Evolutionary conservation across 495 filamentous ascomycete genomes (phyloP).

Genomic region (Xylaria flabelliformis): DNA sequence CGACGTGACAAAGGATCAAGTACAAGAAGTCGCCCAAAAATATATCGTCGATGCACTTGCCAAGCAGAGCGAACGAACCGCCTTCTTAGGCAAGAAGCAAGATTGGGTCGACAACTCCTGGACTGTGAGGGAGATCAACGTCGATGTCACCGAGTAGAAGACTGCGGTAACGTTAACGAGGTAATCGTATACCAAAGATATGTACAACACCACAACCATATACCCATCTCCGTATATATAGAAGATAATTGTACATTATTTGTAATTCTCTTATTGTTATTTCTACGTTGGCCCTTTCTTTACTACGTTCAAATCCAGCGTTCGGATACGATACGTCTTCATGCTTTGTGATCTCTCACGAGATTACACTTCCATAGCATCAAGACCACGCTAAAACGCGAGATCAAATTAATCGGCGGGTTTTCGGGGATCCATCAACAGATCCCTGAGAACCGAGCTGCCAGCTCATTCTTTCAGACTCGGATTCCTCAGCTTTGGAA

Average conservation of each 20-base stretch:
- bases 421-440: conserved; percentile 30
- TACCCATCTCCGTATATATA: conserved; percentile 50
- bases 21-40: conserved; percentile 79
- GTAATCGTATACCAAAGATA: conserved; percentile 35
- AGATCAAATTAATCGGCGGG: conserved; percentile 49
- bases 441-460: conserved; percentile 33
- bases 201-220: conserved; percentile 48
- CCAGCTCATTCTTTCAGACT: conserved; percentile 59
- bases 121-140: conserved; percentile 59
- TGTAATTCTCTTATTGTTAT: not conserved
- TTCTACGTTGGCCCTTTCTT: not conserved
- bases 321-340: conserved; percentile 62
- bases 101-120: conserved; percentile 70
- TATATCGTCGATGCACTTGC: conserved; percentile 77
- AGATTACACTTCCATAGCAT: conserved; percentile 44
- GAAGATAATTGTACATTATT: conserved; percentile 24
- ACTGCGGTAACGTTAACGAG: conserved; percentile 15
- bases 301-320: conserved; percentile 34
- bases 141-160: conserved; percentile 46
- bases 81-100: conserved; percentile 84
- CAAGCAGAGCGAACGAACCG: conserved; percentile 58
- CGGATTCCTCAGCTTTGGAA: conserved; percentile 58
- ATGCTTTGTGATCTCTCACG: conserved; percentile 39
- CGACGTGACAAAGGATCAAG: conserved; percentile 82
- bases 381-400: conserved; percentile 56